These are phyloP conservation scores for Kluyveromyces nonfermentans DNA, from an alignment of 805 yeast genomes.

Conservation along the genomic window DNA sequence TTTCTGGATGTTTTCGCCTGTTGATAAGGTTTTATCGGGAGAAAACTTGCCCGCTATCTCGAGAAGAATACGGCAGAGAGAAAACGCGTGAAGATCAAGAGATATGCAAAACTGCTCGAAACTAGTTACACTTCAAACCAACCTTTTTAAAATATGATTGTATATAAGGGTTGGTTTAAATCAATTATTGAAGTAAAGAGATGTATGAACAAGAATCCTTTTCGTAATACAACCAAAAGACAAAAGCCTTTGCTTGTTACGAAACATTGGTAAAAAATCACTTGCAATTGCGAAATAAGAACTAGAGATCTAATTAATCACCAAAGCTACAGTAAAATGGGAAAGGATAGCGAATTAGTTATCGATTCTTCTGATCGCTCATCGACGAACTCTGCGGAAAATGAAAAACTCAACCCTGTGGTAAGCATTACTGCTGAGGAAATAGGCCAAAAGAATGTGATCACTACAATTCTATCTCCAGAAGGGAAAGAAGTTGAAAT, in stretches of 20 bases:
- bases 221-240: too few relatives aligned
- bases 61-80: neutral
- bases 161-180: neutral
- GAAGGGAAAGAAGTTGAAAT: conserved; percentile 12
- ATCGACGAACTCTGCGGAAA: neutral
- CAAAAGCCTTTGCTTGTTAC: too few relatives aligned
- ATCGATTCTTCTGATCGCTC: neutral
- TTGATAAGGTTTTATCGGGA: neutral
- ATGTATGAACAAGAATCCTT: too few relatives aligned
- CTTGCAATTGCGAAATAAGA: too few relatives aligned
- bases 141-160: neutral
- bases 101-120: neutral
- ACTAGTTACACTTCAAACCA: neutral
- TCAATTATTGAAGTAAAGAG: too few relatives aligned
- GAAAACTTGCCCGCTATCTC: neutral
- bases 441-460: conserved; percentile 5
- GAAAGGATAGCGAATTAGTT: neutral
- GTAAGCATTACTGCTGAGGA: conserved; percentile 6
- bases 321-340: neutral
- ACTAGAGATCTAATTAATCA: neutral
- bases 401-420: conserved; percentile 5
- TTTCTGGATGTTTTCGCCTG: neutral
- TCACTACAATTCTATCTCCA: conserved; percentile 7
- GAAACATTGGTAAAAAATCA: too few relatives aligned
- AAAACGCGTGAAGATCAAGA: neutral